Evolutionary conservation across 768 basidiomycete genomes (phyloP).

Genomic region (Mycena olivaceomarginata): DNA sequence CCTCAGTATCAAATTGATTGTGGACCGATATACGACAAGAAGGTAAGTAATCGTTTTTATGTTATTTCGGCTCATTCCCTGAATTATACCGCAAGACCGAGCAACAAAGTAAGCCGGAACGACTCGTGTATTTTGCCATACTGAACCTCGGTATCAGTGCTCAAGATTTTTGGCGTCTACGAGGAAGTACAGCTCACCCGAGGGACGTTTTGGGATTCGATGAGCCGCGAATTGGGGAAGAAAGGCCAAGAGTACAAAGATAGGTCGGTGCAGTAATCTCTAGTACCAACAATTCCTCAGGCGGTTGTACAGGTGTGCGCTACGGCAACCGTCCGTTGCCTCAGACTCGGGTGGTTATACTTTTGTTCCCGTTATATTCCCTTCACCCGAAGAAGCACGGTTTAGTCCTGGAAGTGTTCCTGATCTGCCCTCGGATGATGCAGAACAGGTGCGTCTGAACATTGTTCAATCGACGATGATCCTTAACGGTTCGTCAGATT

Average conservation of each 20-base stretch:
- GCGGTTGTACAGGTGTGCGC: slow-evolving; percentile 5
- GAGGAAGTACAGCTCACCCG: slow-evolving; percentile 16
- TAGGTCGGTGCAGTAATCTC: background rate
- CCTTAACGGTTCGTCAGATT: slow-evolving; percentile 47
- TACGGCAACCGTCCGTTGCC: background rate
- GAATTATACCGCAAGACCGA: slow-evolving; percentile 10
- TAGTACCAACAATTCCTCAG: background rate
- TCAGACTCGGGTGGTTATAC: background rate
- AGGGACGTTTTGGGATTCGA: slow-evolving; percentile 35
- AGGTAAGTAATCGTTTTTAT: slow-evolving; percentile 3
- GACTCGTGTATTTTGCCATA: no score
- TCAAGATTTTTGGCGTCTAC: slow-evolving; percentile 37
- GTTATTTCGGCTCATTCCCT: background rate
- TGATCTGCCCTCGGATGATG: slow-evolving; percentile 38
- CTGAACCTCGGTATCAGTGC: slow-evolving; percentile 6
- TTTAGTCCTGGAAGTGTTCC: slow-evolving; percentile 10
- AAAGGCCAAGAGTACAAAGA: slow-evolving; percentile 30
- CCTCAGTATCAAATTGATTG: slow-evolving; percentile 39
- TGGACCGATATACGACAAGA: slow-evolving; percentile 2
- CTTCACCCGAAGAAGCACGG: slow-evolving; percentile 1
- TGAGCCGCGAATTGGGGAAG: slow-evolving; percentile 34
- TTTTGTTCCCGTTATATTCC: slow-evolving; percentile 25
- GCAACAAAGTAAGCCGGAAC: slow-evolving; percentile 16
- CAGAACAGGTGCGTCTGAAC: slow-evolving; percentile 47
- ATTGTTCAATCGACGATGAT: slow-evolving; percentile 55